Conservation (phyloP, 352 stramenopile species). For the Globisporangium okanoganense region DNA sequence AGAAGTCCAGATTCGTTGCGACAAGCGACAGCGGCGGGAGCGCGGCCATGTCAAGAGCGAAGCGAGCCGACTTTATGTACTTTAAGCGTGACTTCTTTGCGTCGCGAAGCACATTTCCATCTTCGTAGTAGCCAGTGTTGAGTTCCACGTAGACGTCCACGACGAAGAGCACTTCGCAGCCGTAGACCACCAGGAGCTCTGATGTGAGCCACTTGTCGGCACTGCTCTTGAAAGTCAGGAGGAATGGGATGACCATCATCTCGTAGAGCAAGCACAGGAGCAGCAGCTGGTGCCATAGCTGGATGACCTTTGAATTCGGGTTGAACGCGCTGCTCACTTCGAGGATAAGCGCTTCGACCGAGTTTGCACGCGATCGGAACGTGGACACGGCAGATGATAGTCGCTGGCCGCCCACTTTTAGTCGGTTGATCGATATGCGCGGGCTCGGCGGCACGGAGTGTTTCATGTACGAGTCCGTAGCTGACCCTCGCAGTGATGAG, state of each 20-base stretch:
- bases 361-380: conserved; percentile 39
- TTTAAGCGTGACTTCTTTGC: conserved; percentile 38
- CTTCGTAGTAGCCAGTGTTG: conserved; percentile 70
- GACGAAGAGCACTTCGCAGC: conserved; percentile 52
- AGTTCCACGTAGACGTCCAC: conserved; percentile 59
- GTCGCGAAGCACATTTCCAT: conserved; percentile 51
- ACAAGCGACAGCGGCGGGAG: conserved; percentile 44
- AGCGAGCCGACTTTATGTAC: conserved; percentile 52
- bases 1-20: conserved; percentile 10
- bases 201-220: conserved; percentile 18
- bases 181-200: conserved; percentile 38
- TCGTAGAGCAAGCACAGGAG: conserved; percentile 54
- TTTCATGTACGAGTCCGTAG: conserved; percentile 2
- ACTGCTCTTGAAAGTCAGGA: conserved; percentile 33
- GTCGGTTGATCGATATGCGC: conserved; percentile 6
- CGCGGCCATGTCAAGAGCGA: conserved; percentile 43
- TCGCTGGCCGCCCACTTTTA: background rate
- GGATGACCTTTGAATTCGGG: conserved; percentile 47
- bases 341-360: conserved; percentile 42
- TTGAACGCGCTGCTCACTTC: conserved; percentile 54
- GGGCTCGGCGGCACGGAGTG: background rate
- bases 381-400: conserved; percentile 16
- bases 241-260: conserved; percentile 43
- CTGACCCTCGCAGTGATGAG: background rate
- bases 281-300: conserved; percentile 56